Base-by-base conservation (phyloP, 2,329 filamentous ascomycete genomes). In the Neonectria magnoliae region DNA sequence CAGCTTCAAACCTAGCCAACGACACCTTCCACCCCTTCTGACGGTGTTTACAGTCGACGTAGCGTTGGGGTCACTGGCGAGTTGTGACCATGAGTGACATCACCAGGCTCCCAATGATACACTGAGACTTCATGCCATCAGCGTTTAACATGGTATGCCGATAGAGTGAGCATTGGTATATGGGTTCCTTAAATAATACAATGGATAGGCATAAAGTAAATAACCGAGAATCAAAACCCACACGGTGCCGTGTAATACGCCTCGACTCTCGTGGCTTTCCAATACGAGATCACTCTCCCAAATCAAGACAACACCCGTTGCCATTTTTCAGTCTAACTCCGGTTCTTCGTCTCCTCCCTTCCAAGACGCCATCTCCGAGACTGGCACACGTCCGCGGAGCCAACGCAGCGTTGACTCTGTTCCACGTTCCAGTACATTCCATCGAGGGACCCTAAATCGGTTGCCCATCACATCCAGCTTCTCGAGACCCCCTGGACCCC, bases 371-470 rank as follows among this genome's bases (percentile, higher is more conserved):
- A 85, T 87, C 72, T 88, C 87, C 0, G 83, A 85, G 1, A 85
- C 82, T 0, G 92, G 90, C 38, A 97, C 91, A 60, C 91, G 87
- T 29, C 93, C 91, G 65, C 92, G 87, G 55, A 98, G 79, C 91
- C 93, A 97, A 54, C 89, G 85, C 69, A 98, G 81, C 0, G 93
- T 90, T 2, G 93, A 91, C 72, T 97, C 93, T 0, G 94, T 98
- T 1, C 95, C 95, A 67, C 93, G 92, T 65, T 95, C 92, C 52
- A 98, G 81, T 7, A 97, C 87, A 67, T 91, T 92, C 82, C 91
- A 94, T 61, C 92, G 88, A 0, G 95, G 95, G 33, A 98, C 93
- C 33, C 93, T 86, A 80, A 98, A 98, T 33, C 90, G 86, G 76
- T 98, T 98, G 0, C 94, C 94, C 29, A 87, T 88, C 4, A 97